phyloP scores from a whole-genome alignment of 352 stramenopile species.

The Pythium biforme region DNA sequence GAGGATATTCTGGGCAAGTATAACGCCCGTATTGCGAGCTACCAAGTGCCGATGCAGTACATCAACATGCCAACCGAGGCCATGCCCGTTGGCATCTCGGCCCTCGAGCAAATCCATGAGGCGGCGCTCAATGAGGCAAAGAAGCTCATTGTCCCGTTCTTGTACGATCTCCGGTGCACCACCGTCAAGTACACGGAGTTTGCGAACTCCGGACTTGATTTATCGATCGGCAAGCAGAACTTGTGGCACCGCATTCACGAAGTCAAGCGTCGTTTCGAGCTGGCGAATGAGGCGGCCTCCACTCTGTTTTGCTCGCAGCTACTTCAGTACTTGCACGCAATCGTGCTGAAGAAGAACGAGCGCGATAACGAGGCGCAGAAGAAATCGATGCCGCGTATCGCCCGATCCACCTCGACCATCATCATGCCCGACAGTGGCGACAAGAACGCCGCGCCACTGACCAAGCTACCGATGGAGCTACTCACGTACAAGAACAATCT shows the following conservation, averaged over 20 bases:
- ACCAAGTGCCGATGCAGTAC: constrained; percentile 57
- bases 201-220: constrained; percentile 36
- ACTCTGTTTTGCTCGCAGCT: constrained; percentile 67
- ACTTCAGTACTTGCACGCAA: constrained; percentile 62
- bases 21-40: constrained; percentile 50
- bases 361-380: constrained; percentile 55
- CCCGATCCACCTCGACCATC: constrained; percentile 49
- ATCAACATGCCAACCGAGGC: constrained; percentile 45
- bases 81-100: constrained; percentile 52
- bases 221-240: constrained; percentile 62
- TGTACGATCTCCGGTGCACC: constrained; percentile 46
- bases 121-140: constrained; percentile 52
- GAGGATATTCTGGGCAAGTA: constrained; percentile 50
- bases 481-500: constrained; percentile 80
- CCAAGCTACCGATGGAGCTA: constrained; percentile 59
- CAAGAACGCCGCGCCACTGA: constrained; percentile 33
- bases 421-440: constrained; percentile 38
- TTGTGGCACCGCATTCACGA: constrained; percentile 42
- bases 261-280: constrained; percentile 55
- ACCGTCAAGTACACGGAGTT: constrained; percentile 41
- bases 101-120: constrained; percentile 45
- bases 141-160: constrained; percentile 50
- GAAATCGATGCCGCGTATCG: constrained; percentile 39
- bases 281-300: constrained; percentile 60
- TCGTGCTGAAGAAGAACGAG: constrained; percentile 69